Evolutionary conservation across 1,139 yeast species (phyloP), one percentile per base, ranked within the genome.

Genomic region (Yamadazyma pseudoaaseri): DNA sequence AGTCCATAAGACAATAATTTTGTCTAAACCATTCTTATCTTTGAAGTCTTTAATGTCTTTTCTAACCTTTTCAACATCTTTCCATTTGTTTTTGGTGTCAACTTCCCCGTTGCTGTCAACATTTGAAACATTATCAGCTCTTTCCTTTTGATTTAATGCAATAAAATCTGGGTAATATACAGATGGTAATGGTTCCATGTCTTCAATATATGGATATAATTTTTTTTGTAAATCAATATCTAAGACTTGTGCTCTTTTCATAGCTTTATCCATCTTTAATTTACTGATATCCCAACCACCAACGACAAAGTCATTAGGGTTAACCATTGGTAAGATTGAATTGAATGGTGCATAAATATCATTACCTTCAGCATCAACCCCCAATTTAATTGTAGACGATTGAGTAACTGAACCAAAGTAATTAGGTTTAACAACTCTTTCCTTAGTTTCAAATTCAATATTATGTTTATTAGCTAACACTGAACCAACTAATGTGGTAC

Each of bases 401-500:
- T 90, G 97, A 37, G 97, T 90, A 39, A 90, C 96, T n/a, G 96
- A 86, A 39, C 97, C 97, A 51, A 78, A 89, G 65, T 89, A 89
- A 66, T 89, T 89, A 43, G 96, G 87, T 57, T 82, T 79, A 34
- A 80, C 74, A 29, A 70, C 70, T 37, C 96, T 95, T 45, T 81
- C 85, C 68, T 87, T 87, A 53, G 85, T 89, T 54, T 86, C 80
- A 67, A 90, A 90, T 34, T 77, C 65, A 43, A 90, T 64, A 45
- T 84, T 73, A 62, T 85, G 75, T 56, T 85, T 86, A 71, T 90
- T 90, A 41, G 97, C 95, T 49, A 85, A 76, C 35, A 83, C 74
- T 13, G 96, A 83, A 34, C 94, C 89, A 40, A 89, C 77, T 51
- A 90, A 73, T 16, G 97, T 90, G 42, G 96, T 76, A 63, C 97